phyloP scores from a whole-genome alignment of 306 rosid genomes.

The Delonix regia region DNA sequence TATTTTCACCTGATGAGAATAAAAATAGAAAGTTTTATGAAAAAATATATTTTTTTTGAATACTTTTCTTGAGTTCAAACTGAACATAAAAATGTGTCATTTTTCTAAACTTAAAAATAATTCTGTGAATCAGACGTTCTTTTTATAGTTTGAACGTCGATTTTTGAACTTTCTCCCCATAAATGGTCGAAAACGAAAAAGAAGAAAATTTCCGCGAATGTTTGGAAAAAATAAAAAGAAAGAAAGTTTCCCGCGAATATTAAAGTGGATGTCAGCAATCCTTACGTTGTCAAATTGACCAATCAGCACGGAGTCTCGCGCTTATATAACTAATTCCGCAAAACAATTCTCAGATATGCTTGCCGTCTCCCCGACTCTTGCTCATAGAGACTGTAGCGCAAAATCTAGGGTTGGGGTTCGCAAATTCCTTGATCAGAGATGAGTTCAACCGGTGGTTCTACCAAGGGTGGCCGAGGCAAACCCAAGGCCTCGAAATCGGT shows the following conservation, averaged over 20 bases:
- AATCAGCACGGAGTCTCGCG: neutral
- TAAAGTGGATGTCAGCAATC: slow-evolving; percentile 43
- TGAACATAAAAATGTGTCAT: too few species aligned
- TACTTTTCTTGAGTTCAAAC: too few species aligned
- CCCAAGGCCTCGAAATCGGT: slow-evolving; percentile 86
- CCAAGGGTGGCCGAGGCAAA: slow-evolving; percentile 93
- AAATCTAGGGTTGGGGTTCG: slow-evolving; percentile 43
- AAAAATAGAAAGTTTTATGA: too few species aligned
- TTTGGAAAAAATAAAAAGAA: neutral
- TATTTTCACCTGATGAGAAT: too few species aligned
- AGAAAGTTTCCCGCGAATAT: neutral
- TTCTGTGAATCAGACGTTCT: too few species aligned
- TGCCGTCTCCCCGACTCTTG: neutral
- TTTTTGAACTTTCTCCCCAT: neutral
- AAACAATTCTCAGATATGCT: accelerated
- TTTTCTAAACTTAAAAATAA: too few species aligned
- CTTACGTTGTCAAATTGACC: neutral
- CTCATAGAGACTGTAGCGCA: neutral
- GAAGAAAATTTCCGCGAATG: neutral
- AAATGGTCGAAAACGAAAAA: slow-evolving; percentile 24
- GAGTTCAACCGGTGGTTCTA: slow-evolving; percentile 73
- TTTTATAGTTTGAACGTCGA: too few species aligned
- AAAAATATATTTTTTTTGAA: too few species aligned
- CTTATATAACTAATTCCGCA: slow-evolving; percentile 33
- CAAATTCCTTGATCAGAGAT: neutral